A percentile compares a stretch with the other conserved stretches of the same genome.
Evolutionary conservation across 2,329 filamentous ascomycete genomes (phyloP).

Genomic region (Huntiella omanensis): DNA sequence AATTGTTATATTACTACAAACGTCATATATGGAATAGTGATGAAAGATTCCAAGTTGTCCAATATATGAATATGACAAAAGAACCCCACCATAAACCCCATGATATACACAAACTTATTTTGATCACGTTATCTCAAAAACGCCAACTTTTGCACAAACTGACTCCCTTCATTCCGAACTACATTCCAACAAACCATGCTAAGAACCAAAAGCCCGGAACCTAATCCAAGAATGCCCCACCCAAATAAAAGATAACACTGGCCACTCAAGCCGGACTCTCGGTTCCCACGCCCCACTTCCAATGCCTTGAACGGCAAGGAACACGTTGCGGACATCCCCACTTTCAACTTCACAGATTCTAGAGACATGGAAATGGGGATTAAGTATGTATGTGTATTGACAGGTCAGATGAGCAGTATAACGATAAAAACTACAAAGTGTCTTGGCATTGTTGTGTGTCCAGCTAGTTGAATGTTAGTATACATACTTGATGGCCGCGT

Average conservation of each 20-base stretch:
- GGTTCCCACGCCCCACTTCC: neutral
- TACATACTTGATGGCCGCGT: neutral
- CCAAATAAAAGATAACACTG: neutral
- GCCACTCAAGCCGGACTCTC: no score
- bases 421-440: neutral
- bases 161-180: neutral
- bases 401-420: neutral
- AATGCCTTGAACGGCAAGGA: neutral
- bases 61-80: no score
- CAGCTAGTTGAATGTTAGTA: neutral
- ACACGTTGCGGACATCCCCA: neutral
- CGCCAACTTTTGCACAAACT: neutral
- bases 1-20: no score
- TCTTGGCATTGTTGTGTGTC: neutral
- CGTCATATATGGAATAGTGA: no score
- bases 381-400: neutral
- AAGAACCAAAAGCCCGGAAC: neutral
- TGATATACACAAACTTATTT: neutral
- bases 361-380: neutral
- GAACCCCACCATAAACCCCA: neutral
- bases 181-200: neutral
- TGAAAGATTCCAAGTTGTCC: no score
- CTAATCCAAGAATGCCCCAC: neutral
- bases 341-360: neutral
- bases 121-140: neutral